A percentile compares a stretch with the other conserved stretches of the same genome.
These are phyloP conservation scores for Metschnikowia colocasiae DNA, from an alignment of 805 yeast species.

Conservation along the genomic window DNA sequence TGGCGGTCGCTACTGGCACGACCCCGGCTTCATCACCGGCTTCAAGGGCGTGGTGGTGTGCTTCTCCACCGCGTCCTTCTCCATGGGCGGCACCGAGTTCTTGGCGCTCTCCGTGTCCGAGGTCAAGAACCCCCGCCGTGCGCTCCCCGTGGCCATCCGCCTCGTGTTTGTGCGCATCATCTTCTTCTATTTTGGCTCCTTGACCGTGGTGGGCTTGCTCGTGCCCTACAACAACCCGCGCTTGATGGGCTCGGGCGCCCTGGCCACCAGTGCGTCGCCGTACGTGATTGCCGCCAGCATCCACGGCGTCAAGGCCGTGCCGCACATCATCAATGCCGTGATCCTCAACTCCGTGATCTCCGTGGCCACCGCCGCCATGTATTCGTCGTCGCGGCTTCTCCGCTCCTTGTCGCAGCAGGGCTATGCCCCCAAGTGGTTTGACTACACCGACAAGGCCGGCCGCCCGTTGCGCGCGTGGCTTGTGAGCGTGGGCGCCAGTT, in stretches of 20 bases:
- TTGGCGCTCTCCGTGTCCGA: slow-evolving; percentile 38
- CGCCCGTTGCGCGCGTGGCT: slow-evolving; percentile 26
- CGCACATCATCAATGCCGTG: slow-evolving; percentile 32
- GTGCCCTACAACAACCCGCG: slow-evolving; percentile 33
- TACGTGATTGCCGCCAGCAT: slow-evolving; percentile 28
- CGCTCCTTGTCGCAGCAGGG: slow-evolving; percentile 27
- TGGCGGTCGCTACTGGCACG: slow-evolving; percentile 40
- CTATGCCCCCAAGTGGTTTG: slow-evolving; percentile 27
- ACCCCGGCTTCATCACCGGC: slow-evolving; percentile 35
- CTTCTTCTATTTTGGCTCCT: slow-evolving; percentile 39
- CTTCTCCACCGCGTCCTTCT: slow-evolving; percentile 40
- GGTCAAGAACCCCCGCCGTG: slow-evolving; percentile 35
- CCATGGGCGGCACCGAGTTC: slow-evolving; percentile 40
- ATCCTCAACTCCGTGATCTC: slow-evolving; percentile 30
- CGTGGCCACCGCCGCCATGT: slow-evolving; percentile 31
- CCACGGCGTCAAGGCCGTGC: slow-evolving; percentile 27
- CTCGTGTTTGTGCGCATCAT: slow-evolving; percentile 38
- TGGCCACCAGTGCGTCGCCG: slow-evolving; percentile 29
- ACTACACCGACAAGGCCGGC: slow-evolving; percentile 27
- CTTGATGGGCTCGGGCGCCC: slow-evolving; percentile 34
- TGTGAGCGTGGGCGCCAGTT: slow-evolving; percentile 19
- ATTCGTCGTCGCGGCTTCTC: slow-evolving; percentile 24
- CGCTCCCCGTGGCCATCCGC: slow-evolving; percentile 41
- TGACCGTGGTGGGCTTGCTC: slow-evolving; percentile 35
- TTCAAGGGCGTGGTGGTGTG: slow-evolving; percentile 40